phyloP scores from a whole-genome alignment of 169 alveolate genomes.

The Cytauxzoon felis region DNA sequence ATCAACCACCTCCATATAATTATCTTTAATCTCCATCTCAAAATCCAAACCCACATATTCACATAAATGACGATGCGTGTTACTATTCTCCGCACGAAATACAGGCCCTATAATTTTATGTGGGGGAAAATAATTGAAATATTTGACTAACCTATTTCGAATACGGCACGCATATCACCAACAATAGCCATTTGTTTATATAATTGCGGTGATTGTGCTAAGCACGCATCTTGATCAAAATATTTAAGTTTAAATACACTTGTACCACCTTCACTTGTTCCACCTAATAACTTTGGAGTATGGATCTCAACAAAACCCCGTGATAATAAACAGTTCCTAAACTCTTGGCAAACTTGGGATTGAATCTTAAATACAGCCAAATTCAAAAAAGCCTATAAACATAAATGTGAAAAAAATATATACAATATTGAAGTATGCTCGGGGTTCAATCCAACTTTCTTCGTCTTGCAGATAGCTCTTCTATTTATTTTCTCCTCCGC shows the following conservation, averaged over 20 bases:
- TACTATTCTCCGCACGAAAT: conserved; percentile 98
- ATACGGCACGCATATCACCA: conserved; percentile 95
- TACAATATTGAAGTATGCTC: too few species aligned
- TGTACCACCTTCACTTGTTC: conserved; percentile 99
- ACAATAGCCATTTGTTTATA: conserved; percentile 98
- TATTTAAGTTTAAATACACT: conserved; percentile 91
- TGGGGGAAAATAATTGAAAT: neutral
- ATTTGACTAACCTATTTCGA: conserved; percentile 90
- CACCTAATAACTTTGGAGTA: conserved; percentile 98
- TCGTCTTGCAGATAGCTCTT: too few species aligned
- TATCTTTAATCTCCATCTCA: conserved; percentile 94
- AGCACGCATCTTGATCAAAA: conserved; percentile 82
- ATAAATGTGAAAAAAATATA: too few species aligned
- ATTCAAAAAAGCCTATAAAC: conserved; percentile 48
- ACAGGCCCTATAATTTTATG: conserved; percentile 87
- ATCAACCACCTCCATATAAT: conserved; percentile 94
- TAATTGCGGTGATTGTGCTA: conserved; percentile 99
- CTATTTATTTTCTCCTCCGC: too few species aligned
- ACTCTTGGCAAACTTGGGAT: conserved; percentile 89
- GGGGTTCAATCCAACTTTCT: too few species aligned
- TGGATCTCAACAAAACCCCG: conserved; percentile 95
- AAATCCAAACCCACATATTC: conserved; percentile 98
- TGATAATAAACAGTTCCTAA: conserved; percentile 86
- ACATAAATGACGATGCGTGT: conserved; percentile 98
- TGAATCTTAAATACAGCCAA: conserved; percentile 89